A percentile compares a stretch with the other conserved stretches of the same genome.
Conservation (phyloP, 2,329 filamentous ascomycete genomes). For the Colletotrichum limetticola region DNA sequence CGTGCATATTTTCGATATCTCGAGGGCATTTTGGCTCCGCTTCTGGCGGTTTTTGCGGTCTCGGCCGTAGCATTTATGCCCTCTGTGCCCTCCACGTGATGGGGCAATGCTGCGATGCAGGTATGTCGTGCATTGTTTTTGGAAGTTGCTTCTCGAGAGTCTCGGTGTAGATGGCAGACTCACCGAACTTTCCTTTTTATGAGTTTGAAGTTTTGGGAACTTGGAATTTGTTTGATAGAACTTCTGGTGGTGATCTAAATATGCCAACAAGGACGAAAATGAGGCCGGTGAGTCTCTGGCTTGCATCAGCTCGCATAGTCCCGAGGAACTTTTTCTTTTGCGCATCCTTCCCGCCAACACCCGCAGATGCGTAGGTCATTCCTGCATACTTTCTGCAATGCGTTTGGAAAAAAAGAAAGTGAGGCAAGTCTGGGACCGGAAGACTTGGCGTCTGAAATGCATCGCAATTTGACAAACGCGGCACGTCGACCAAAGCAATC, state of each 20-base stretch:
- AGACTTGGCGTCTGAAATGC: neutral
- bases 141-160: neutral
- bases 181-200: neutral
- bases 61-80: neutral
- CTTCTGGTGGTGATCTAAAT: neutral
- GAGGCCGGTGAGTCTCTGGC: neutral
- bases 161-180: neutral
- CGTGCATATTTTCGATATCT: slow-evolving; percentile 35
- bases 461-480: neutral
- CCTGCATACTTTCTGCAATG: neutral
- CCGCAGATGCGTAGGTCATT: neutral
- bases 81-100: slow-evolving; percentile 28
- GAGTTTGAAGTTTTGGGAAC: neutral
- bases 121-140: slow-evolving; percentile 28
- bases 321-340: neutral
- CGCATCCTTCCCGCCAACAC: neutral
- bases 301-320: neutral
- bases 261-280: neutral
- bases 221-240: neutral
- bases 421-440: neutral
- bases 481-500: neutral
- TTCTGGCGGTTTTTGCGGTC: neutral
- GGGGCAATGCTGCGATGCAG: slow-evolving; percentile 18
- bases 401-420: neutral
- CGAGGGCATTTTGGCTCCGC: slow-evolving; percentile 24